phyloP scores from a whole-genome alignment of 345 rosid species.

The Diplotaxis tenuifolia region DNA sequence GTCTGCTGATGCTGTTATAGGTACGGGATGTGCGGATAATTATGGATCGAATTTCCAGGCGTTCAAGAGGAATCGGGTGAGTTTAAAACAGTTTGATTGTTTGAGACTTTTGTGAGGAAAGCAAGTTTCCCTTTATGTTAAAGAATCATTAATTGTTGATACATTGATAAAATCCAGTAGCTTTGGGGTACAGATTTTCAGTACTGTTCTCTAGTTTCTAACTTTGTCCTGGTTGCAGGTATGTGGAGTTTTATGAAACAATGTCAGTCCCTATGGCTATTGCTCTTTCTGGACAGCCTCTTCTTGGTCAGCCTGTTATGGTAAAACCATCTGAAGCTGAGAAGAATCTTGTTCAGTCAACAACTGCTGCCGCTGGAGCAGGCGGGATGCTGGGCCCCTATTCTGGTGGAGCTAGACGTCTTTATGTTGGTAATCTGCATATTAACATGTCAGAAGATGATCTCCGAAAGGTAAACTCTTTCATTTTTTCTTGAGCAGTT shows the following conservation, averaged over 20 bases:
- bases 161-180: not conserved
- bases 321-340: slow-evolving; percentile 44
- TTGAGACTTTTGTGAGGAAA: not conserved
- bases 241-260: slow-evolving; percentile 89
- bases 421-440: slow-evolving; percentile 93
- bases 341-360: slow-evolving; percentile 93
- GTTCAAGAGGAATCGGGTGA: slow-evolving; percentile 95
- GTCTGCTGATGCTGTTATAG: slow-evolving; percentile 42
- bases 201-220: slow-evolving; percentile 21
- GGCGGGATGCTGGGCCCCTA: slow-evolving; percentile 65
- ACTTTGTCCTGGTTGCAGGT: slow-evolving; percentile 49
- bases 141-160: not conserved
- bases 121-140: not conserved
- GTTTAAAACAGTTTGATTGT: slow-evolving; percentile 17
- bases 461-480: slow-evolving; percentile 63
- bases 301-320: slow-evolving; percentile 94
- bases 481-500: not conserved
- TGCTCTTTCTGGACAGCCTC: slow-evolving; percentile 96
- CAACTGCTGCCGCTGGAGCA: slow-evolving; percentile 61
- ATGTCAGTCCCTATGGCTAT: slow-evolving; percentile 99
- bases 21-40: slow-evolving; percentile 97
- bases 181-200: not conserved
- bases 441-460: slow-evolving; percentile 85
- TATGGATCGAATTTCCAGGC: slow-evolving; percentile 96
- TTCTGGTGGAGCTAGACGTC: slow-evolving; percentile 84